Base-by-base conservation (phyloP, 169 alveolate species). In the Plasmodium berghei region DNA sequence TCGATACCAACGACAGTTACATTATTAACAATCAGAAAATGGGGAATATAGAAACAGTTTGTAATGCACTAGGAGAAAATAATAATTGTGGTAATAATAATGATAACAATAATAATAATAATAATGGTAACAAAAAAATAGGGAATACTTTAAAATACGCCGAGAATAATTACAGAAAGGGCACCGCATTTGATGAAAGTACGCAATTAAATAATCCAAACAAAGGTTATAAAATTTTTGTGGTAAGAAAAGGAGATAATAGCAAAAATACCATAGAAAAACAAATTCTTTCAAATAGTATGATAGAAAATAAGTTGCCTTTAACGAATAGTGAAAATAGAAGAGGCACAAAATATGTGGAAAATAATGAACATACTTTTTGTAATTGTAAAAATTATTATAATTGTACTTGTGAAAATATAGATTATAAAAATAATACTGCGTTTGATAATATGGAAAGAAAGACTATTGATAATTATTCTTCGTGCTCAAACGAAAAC, bases 401-500 rank as follows among this genome's bases (percentile, higher is more conserved):
- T 24, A 61, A 16, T 28, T 26, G 61, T 72, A 56, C 20, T 45
- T 69, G 34, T 42, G 58, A 40, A 24, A 4, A 14, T 24, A 26
- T 34, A 9, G 48, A 72, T 62, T 56, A 28, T 40, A 26, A 55
- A 72, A 28, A 16, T 40, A 22, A 2, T 22, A 24, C 16, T 45
- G 1, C 46, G 20, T 56, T 71, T 18, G 28, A 49, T 18, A 72
- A 56, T n/a, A 62, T 40, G 22, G 63, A 56, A 72, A 34, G 26
- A 56, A 34, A 58, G 9, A 55, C 72, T 42, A 46, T 70, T 24
- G 69, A 55, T 58, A 40, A 62, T 72, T 72, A 72, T 45, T 72
- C 87, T 59, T 22, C 70, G 24, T 55, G 87, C 59, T 72, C 87
- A 22, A 72, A 62, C 56, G 87, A 72, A 49, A 71, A 72, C 34